These are phyloP conservation scores for Austroboletus niveus DNA, from an alignment of 1,284 basidiomycete genomes.

Conservation along the genomic window DNA sequence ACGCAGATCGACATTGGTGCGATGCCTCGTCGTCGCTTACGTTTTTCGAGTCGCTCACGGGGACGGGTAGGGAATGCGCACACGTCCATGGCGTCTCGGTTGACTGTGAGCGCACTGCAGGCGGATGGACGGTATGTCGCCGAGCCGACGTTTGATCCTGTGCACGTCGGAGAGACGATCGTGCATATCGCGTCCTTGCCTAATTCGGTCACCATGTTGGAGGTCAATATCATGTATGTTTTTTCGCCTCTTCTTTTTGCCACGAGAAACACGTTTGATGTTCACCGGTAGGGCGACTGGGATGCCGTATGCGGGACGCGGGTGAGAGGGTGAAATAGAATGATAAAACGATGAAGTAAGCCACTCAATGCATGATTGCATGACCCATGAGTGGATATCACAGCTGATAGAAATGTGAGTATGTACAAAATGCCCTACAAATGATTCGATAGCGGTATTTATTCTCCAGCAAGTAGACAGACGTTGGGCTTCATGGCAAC, in stretches of 20 bases:
- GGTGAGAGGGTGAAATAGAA: conserved; percentile 30
- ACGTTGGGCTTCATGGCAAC: not conserved
- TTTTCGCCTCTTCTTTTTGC: not conserved
- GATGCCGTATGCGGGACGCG: conserved; percentile 63
- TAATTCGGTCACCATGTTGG: conserved; percentile 65
- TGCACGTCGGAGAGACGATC: conserved; percentile 69
- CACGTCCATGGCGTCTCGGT: conserved; percentile 53
- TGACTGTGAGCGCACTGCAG: conserved; percentile 56
- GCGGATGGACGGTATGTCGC: conserved; percentile 59
- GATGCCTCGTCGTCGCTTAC: not conserved
- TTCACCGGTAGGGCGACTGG: conserved; percentile 46
- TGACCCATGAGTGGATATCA: too few species aligned
- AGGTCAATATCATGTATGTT: conserved; percentile 71
- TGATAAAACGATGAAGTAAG: too few species aligned
- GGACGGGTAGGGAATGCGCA: conserved; percentile 54
- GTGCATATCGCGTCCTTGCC: conserved; percentile 72
- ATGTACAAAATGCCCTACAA: too few species aligned
- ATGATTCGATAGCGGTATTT: too few species aligned
- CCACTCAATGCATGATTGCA: too few species aligned
- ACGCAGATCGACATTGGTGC: conserved; percentile 81
- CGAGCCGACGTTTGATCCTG: conserved; percentile 67
- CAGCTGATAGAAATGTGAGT: too few species aligned
- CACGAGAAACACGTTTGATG: too few species aligned
- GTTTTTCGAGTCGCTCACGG: too few species aligned
- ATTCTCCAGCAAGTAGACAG: too few species aligned